Conservation (phyloP, 1,284 basidiomycete genomes). For the Vanrija sp. region DNA sequence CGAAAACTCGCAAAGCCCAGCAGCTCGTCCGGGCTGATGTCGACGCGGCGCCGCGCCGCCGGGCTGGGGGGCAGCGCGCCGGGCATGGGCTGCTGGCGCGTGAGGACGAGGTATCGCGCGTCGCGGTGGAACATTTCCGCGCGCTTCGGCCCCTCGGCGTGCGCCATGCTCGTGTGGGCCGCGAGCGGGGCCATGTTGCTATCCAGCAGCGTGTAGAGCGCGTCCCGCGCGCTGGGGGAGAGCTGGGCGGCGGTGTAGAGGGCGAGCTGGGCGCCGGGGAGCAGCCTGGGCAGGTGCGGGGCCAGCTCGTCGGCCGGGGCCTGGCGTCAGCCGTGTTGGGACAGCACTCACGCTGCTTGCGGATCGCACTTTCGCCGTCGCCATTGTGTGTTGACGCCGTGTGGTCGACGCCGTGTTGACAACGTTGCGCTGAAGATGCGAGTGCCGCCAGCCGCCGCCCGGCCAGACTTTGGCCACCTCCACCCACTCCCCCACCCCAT, state of each 20-base stretch:
- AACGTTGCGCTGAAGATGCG: no score
- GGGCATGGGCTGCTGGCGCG: slow-evolving; percentile 10
- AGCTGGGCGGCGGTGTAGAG: slow-evolving; percentile 17
- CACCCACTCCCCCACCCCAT: no score
- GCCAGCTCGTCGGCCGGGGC: slow-evolving; percentile 9
- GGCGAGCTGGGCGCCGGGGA: neutral
- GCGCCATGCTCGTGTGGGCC: slow-evolving; percentile 25
- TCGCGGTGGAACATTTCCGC: slow-evolving; percentile 42
- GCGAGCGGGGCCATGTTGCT: slow-evolving; percentile 36
- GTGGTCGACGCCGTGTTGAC: no score
- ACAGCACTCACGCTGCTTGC: slow-evolving; percentile 17
- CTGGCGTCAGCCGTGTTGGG: neutral
- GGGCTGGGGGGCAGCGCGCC: slow-evolving; percentile 13
- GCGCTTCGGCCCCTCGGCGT: slow-evolving; percentile 24
- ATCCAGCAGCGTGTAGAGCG: slow-evolving; percentile 33
- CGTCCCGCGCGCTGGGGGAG: slow-evolving; percentile 6
- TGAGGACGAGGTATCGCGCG: slow-evolving; percentile 30
- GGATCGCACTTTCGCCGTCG: slow-evolving; percentile 18
- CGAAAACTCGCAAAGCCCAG: slow-evolving; percentile 43
- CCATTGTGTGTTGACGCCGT: slow-evolving; percentile 19
- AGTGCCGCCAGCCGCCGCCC: no score
- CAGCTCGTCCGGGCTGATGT: slow-evolving; percentile 17
- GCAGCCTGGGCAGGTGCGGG: slow-evolving; percentile 16
- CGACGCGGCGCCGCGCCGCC: neutral
- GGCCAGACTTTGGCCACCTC: no score